Evolutionary conservation across 169 alveolate species (phyloP).

Genomic region (Amoebophrya sp.): DNA sequence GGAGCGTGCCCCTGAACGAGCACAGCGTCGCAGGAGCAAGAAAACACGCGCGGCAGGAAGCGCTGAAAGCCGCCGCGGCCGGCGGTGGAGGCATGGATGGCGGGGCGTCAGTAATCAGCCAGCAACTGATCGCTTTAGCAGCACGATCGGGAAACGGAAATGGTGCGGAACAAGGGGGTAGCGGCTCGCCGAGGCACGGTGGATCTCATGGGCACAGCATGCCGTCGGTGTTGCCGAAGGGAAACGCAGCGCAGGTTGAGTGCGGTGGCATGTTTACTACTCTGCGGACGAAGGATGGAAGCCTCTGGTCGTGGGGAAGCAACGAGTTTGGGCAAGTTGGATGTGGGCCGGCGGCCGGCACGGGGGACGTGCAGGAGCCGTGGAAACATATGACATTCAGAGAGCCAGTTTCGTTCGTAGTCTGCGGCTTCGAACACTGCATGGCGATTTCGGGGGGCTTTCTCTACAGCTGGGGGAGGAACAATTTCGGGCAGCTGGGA

Average conservation of each 20-base stretch:
- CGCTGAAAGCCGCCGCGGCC: too few species aligned
- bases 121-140: too few species aligned
- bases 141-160: too few species aligned
- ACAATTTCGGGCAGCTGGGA: conserved; percentile 23
- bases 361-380: not conserved
- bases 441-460: not conserved
- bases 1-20: not conserved
- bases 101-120: too few species aligned
- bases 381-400: not conserved
- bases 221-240: too few species aligned
- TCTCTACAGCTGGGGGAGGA: conserved; percentile 22
- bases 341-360: not conserved
- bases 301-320: conserved; percentile 21
- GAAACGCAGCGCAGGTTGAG: conserved; percentile 8
- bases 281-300: conserved; percentile 7
- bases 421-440: conserved; percentile 23
- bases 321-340: conserved; percentile 22
- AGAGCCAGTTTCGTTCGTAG: not conserved
- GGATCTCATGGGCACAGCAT: too few species aligned
- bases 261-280: conserved; percentile 25
- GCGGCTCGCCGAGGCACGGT: too few species aligned
- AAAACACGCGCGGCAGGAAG: too few species aligned
- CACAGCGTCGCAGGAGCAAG: not conserved
- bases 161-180: too few species aligned
- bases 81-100: too few species aligned